Evolutionary conservation across 2,329 filamentous ascomycete genomes (phyloP).

Genomic region (Zasmidium angulare): DNA sequence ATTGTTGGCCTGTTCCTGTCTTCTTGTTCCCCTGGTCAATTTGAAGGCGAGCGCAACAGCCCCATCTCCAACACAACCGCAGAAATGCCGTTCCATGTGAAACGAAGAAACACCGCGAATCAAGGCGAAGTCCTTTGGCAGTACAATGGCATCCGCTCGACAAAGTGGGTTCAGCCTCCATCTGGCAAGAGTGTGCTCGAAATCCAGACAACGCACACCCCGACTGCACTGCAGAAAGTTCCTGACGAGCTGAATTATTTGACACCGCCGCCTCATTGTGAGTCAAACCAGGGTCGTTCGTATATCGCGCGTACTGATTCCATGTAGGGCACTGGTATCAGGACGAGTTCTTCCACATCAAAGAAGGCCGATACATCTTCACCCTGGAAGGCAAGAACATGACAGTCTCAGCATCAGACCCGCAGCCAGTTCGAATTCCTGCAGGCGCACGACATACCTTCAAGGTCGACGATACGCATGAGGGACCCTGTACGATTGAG

Average conservation of each 20-base stretch:
- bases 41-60: too few species aligned
- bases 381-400: constrained; percentile 28
- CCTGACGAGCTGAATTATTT: constrained; percentile 26
- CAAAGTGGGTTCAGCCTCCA: constrained; percentile 26
- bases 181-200: constrained; percentile 30
- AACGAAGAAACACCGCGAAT: constrained; percentile 15
- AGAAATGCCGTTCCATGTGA: constrained; percentile 22
- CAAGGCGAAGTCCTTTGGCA: constrained; percentile 13
- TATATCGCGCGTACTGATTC: background rate
- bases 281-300: background rate
- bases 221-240: constrained; percentile 24
- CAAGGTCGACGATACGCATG: constrained; percentile 27
- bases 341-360: constrained; percentile 29
- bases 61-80: background rate
- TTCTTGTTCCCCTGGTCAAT: too few species aligned
- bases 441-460: constrained; percentile 29
- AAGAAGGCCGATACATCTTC: constrained; percentile 32
- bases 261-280: constrained; percentile 26
- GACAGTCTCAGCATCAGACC: constrained; percentile 24
- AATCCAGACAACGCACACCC: constrained; percentile 30
- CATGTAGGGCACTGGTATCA: constrained; percentile 29
- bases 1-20: too few species aligned
- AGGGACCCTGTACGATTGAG: constrained; percentile 29
- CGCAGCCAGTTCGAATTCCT: constrained; percentile 27
- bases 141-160: constrained; percentile 30